Evolutionary conservation across 139 green algal species (phyloP).

Genomic region (Dunaliella sp.): DNA sequence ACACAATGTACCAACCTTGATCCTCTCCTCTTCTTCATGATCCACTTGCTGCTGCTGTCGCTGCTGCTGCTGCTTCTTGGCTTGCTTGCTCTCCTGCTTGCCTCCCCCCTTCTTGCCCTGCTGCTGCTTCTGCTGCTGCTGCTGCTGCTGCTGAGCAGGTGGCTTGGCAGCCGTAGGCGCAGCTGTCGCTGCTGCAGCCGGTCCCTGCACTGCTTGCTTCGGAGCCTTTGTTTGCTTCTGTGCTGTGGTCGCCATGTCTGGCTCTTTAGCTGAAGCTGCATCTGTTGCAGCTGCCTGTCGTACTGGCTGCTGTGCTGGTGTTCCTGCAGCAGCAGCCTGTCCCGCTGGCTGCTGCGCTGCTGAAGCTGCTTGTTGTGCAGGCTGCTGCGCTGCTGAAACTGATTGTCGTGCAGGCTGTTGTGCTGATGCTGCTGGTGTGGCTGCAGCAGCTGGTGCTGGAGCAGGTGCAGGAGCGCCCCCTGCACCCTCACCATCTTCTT

Average conservation of each 20-base stretch:
- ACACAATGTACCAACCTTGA: too few species aligned
- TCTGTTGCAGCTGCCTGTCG: slow-evolving; percentile 97
- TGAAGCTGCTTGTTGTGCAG: too few species aligned
- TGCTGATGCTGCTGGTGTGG: too few species aligned
- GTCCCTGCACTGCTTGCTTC: too few species aligned
- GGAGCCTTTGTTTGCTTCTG: too few species aligned
- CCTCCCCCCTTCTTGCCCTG: neutral
- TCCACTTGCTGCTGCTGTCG: too few species aligned
- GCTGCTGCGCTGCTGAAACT: too few species aligned
- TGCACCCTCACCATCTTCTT: neutral
- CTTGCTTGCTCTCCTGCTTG: neutral
- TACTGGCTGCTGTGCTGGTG: too few species aligned
- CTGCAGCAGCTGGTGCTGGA: slow-evolving; percentile 8
- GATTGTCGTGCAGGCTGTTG: too few species aligned
- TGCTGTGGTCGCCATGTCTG: too few species aligned
- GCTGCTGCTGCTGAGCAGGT: neutral
- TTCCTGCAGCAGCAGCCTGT: too few species aligned
- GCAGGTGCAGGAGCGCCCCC: neutral
- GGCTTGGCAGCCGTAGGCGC: neutral
- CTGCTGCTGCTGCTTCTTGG: neutral
- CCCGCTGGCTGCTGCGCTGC: too few species aligned
- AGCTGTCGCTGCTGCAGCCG: neutral
- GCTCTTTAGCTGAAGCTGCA: slow-evolving; percentile 94
- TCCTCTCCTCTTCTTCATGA: neutral
- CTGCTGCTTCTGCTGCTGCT: neutral